These are phyloP conservation scores for Pythium aquatile DNA, from an alignment of 352 stramenopile genomes.

Conservation along the genomic window DNA sequence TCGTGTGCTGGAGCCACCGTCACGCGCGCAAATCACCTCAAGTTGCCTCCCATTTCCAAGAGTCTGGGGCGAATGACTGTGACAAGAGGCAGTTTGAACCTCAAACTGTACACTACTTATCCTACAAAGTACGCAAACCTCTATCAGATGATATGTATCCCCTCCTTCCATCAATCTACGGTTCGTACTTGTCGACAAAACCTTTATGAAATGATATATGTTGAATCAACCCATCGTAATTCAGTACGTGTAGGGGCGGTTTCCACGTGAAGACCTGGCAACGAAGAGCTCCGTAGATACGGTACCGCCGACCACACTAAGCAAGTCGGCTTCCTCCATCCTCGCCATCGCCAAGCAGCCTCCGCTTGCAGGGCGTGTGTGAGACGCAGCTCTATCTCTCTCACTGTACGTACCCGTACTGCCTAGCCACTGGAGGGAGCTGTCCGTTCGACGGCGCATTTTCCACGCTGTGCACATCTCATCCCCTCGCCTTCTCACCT, in stretches of 20 bases:
- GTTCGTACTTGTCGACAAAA: background rate
- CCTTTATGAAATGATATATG: background rate
- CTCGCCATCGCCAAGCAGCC: background rate
- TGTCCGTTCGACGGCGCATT: background rate
- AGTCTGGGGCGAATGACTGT: background rate
- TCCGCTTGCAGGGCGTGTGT: background rate
- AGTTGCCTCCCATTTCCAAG: background rate
- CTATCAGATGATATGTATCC: background rate
- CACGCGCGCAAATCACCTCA: background rate
- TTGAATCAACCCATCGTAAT: background rate
- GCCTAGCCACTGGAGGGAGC: background rate
- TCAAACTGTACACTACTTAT: background rate
- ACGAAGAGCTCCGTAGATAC: constrained; percentile 4
- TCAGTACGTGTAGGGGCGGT: constrained; percentile 10
- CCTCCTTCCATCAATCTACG: background rate
- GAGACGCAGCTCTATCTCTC: background rate
- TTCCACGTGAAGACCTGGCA: background rate
- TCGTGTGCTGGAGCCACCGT: background rate
- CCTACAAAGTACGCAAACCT: background rate
- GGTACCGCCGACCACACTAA: background rate
- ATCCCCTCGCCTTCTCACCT: background rate
- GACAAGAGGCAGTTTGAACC: background rate
- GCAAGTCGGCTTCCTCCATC: background rate
- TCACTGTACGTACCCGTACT: background rate
- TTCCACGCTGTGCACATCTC: constrained; percentile 6